Percentiles rank a stretch among this genome's conserved stretches.
Evolutionary conservation across 140 eudicot genomes (phyloP).

Genomic region (Cichorium intybus): DNA sequence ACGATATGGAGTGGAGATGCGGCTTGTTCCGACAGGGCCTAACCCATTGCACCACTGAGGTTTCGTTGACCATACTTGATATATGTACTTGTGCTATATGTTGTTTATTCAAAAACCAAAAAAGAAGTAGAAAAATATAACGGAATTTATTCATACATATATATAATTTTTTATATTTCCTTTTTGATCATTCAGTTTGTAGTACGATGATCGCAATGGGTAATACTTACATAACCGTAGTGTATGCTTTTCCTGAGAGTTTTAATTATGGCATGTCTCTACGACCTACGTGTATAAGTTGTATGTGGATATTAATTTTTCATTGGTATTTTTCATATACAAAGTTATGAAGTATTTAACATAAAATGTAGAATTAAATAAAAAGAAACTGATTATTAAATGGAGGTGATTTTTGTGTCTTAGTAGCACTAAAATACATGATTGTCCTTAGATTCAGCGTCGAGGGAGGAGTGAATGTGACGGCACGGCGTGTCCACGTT

Average conservation of each 20-base stretch:
- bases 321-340: neutral
- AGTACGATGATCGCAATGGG: constrained; percentile 10
- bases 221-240: constrained; percentile 12
- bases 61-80: constrained; percentile 21
- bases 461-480: constrained; percentile 35
- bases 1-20: constrained; percentile 52
- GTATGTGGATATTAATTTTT: neutral
- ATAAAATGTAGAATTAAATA: neutral
- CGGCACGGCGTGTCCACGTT: constrained; percentile 46
- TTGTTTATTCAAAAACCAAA: constrained; percentile 10
- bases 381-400: neutral
- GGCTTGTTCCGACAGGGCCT: constrained; percentile 72
- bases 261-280: constrained; percentile 11
- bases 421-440: constrained; percentile 39
- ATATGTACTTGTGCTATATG: constrained; percentile 30
- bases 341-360: neutral
- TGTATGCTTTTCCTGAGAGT: neutral
- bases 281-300: constrained; percentile 2
- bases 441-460: constrained; percentile 39
- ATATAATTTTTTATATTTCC: constrained; percentile 12
- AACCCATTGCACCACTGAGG: constrained; percentile 83
- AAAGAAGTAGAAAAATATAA: constrained; percentile 30
- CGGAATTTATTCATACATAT: constrained; percentile 30
- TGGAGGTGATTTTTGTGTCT: constrained; percentile 14
- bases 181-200: constrained; percentile 13